phyloP scores from a whole-genome alignment of 1,139 yeast species.

The Yamadazyma diospyri region DNA sequence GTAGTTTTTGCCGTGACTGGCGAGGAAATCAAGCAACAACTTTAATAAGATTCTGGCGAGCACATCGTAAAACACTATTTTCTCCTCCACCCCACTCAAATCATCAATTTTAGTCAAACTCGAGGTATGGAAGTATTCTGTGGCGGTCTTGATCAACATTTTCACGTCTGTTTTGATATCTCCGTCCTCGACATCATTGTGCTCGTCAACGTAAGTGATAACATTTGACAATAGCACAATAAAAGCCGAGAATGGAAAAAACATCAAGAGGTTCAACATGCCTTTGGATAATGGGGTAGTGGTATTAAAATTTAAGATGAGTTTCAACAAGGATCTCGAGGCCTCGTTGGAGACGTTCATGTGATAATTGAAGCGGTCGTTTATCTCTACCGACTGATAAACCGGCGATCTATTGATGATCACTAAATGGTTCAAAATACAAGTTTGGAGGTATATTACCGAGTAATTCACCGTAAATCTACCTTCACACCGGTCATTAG shows the following conservation, averaged over 20 bases:
- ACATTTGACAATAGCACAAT: conserved; percentile 27
- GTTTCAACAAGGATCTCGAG: conserved; percentile 30
- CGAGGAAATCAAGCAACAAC: conserved; percentile 13
- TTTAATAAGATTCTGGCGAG: conserved; percentile 19
- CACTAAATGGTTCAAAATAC: conserved; percentile 28
- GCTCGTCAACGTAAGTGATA: conserved; percentile 24
- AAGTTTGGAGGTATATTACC: conserved; percentile 1
- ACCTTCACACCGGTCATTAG: conserved; percentile 11
- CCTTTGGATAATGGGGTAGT: conserved; percentile 18
- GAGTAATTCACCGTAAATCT: not conserved
- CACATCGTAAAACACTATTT: conserved; percentile 16
- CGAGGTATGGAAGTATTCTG: conserved; percentile 2
- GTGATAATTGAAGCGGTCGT: conserved; percentile 14
- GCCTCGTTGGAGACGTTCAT: conserved; percentile 25
- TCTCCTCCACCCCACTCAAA: conserved; percentile 13
- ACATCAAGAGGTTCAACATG: conserved; percentile 29
- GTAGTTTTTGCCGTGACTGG: conserved; percentile 8
- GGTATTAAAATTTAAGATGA: conserved; percentile 17
- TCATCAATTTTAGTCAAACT: not conserved
- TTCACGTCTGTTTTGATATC: conserved; percentile 21
- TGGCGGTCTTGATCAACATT: conserved; percentile 21
- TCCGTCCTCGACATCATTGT: conserved; percentile 16
- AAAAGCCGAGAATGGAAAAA: conserved; percentile 32
- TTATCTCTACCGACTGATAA: conserved; percentile 13
- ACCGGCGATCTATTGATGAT: conserved; percentile 28